Conservation (phyloP, 257 asterid species). For the Fraxinus anomala region DNA sequence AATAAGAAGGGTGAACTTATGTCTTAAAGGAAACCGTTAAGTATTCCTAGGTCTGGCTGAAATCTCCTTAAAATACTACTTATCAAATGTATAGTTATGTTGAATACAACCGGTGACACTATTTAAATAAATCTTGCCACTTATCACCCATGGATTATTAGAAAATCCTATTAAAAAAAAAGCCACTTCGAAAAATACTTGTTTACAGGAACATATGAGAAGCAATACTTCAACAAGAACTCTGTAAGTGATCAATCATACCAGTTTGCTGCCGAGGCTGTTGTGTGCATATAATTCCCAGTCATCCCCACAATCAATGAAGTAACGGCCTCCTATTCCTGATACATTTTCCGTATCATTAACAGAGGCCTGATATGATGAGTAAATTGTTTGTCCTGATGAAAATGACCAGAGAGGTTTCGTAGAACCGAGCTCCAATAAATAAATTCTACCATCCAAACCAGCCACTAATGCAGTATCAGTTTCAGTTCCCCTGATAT, state of each 20-base stretch:
- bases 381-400: conserved; percentile 74
- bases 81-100: no score
- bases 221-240: conserved; percentile 5
- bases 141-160: background rate
- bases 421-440: conserved; percentile 62
- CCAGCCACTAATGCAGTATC: conserved; percentile 79
- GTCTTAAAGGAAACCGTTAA: no score
- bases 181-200: background rate
- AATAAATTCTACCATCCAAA: conserved; percentile 74
- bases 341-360: conserved; percentile 52
- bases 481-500: background rate
- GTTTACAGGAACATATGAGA: background rate
- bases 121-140: background rate
- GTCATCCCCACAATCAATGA: conserved; percentile 86
- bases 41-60: no score
- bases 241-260: conserved; percentile 23
- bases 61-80: no score
- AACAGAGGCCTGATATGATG: conserved; percentile 81
- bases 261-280: conserved; percentile 82
- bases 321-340: conserved; percentile 59
- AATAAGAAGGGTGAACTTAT: no score
- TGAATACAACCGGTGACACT: no score
- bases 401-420: conserved; percentile 87
- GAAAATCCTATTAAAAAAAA: background rate
- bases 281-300: conserved; percentile 84